Conservation (phyloP, 1,284 basidiomycete genomes). For the Boletus mariae region DNA sequence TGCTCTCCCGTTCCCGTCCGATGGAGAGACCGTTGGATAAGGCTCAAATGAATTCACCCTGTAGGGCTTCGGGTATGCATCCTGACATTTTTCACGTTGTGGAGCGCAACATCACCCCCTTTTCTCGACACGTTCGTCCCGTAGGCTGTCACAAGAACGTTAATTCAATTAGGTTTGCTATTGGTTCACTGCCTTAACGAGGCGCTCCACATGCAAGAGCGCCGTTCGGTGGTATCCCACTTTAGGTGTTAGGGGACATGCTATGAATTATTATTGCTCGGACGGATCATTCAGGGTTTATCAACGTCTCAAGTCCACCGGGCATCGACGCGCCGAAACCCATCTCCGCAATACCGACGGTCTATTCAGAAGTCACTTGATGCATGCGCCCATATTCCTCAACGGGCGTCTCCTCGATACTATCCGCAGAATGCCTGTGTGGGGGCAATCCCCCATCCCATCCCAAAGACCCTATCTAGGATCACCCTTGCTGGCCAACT, state of each 20-base stretch:
- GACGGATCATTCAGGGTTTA: background rate
- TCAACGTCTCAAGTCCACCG: background rate
- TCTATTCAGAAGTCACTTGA: background rate
- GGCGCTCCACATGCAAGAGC: background rate
- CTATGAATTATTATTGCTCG: background rate
- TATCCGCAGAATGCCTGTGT: background rate
- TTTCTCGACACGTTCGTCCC: background rate
- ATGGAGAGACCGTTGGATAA: too few species aligned
- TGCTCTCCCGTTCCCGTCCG: too few species aligned
- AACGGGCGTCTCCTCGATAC: background rate
- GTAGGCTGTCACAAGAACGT: background rate
- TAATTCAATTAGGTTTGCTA: background rate
- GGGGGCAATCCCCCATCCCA: background rate
- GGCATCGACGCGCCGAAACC: background rate
- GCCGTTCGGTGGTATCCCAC: background rate
- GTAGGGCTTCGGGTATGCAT: background rate
- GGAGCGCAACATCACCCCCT: background rate
- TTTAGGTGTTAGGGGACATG: background rate
- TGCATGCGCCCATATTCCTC: background rate
- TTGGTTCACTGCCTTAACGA: background rate
- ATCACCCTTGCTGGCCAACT: background rate
- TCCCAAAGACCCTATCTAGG: background rate
- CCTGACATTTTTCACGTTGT: background rate
- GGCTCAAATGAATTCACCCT: too few species aligned
- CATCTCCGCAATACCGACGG: conserved; percentile 4